Evolutionary conservation across 306 rosid species (phyloP), one percentile per base, ranked within the genome.

Genomic region (Astragalus membranaceus): DNA sequence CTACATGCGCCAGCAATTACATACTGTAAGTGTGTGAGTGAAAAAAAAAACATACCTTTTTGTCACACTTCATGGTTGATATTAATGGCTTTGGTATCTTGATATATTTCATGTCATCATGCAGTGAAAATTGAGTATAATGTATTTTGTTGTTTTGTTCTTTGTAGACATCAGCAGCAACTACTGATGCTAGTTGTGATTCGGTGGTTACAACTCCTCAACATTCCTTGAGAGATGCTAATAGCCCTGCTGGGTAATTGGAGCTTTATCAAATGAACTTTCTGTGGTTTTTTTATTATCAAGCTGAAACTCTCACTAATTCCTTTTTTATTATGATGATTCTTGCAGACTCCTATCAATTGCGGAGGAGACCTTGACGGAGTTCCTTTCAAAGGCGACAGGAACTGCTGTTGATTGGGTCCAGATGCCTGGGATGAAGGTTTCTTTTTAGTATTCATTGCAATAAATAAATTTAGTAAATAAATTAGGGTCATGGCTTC

Each of bases 351-450:
- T 94, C 79, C 98, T 94, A 74, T 85, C 97, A 64, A 86, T 95
- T 77, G 99, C 99, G 3, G 95, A 95, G 92, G 99, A 91, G 86
- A 91, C 95, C 73, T 86, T 95, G 95, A 84, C 99, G 78, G 99
- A 91, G 96, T 95, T 95, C 96, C 96, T 95, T 82, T 95, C 99
- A 39, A 95, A 95, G 92, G 99, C 99, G 82, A 95, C 99, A 56
- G 99, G 99, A 88, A 95, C 97, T 86, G 99, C 99, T 95, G 97
- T 95, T 69, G 97, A 95, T 87, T 95, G 99, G 99, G 97, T 95
- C 96, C 99, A 95, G 97, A 87, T 95, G 99, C 96, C 99, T 89
- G 99, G 99, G 97, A 95, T 95, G 99, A 95, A 95, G 99, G 99
- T 95, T 50, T 53, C 26, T 69, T 36, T 20, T 44, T 46, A 50